Percentiles rank a stretch among this genome's conserved stretches.
These are phyloP conservation scores for Hyphochytrium catenoides DNA, from an alignment of 352 stramenopile genomes.

Conservation along the genomic window DNA sequence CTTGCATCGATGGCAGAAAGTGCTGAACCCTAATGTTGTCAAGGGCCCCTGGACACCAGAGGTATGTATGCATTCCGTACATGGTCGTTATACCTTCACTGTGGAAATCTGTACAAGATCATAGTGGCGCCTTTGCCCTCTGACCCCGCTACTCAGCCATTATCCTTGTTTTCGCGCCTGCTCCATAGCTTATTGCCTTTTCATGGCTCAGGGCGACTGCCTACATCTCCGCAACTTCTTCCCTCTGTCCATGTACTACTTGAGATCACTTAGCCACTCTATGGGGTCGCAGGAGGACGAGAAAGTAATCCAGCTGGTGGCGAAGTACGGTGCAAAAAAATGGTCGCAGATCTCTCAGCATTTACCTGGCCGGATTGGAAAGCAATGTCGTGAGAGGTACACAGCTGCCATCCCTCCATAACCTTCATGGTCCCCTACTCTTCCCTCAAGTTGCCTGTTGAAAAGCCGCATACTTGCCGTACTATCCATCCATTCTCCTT, in stretches of 20 bases:
- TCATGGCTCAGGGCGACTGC: too few species aligned
- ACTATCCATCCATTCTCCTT: too few species aligned
- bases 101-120: too few species aligned
- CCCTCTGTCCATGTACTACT: background rate
- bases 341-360: constrained; percentile 71
- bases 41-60: constrained; percentile 57
- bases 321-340: constrained; percentile 60
- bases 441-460: too few species aligned
- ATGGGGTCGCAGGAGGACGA: constrained; percentile 29
- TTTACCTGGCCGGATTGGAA: constrained; percentile 51
- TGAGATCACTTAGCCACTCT: background rate
- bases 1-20: constrained; percentile 88
- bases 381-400: constrained; percentile 56
- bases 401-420: too few species aligned
- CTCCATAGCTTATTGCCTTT: too few species aligned
- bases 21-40: constrained; percentile 59
- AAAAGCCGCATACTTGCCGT: too few species aligned
- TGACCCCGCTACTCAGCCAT: too few species aligned
- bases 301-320: constrained; percentile 59
- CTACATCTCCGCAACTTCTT: too few species aligned
- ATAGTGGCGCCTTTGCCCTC: too few species aligned
- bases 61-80: constrained; percentile 4
- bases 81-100: background rate
- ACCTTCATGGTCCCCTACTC: too few species aligned
- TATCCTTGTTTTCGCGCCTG: too few species aligned